These are phyloP conservation scores for Candida koratica DNA, from an alignment of 805 yeast genomes.

Conservation along the genomic window DNA sequence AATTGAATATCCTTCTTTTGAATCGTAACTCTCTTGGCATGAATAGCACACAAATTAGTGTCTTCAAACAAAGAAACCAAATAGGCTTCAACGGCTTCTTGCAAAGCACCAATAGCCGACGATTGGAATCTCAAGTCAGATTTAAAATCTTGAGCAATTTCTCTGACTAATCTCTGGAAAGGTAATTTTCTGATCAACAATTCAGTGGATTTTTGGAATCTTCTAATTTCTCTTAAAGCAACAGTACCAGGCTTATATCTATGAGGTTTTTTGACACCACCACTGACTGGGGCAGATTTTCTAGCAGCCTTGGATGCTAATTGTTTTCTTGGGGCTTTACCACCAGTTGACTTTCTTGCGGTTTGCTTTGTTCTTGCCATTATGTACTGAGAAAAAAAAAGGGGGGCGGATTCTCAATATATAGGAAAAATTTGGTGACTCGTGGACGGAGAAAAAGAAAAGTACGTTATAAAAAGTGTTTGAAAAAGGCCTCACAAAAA, in stretches of 20 bases:
- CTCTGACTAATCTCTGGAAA: slow-evolving; percentile 95
- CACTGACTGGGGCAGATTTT: slow-evolving; percentile 87
- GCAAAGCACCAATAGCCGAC: slow-evolving; percentile 95
- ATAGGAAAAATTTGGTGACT: slow-evolving; percentile 7
- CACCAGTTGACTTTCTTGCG: slow-evolving; percentile 93
- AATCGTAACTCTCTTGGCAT: slow-evolving; percentile 98
- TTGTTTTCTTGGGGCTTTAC: slow-evolving; percentile 94
- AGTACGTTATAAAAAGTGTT: too few species aligned
- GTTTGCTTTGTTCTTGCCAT: slow-evolving; percentile 96
- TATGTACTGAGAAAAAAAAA: slow-evolving; percentile 4
- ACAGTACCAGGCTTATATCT: slow-evolving; percentile 97
- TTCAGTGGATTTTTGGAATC: slow-evolving; percentile 96
- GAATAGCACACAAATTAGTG: slow-evolving; percentile 97
- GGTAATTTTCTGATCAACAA: slow-evolving; percentile 93
- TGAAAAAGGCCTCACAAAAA: too few species aligned
- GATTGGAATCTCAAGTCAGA: slow-evolving; percentile 95
- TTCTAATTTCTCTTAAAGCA: slow-evolving; percentile 94
- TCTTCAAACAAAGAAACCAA: slow-evolving; percentile 94
- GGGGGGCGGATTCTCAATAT: slow-evolving; percentile 5
- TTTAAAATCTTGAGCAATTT: slow-evolving; percentile 92
- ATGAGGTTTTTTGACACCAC: slow-evolving; percentile 93
- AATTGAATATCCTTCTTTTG: slow-evolving; percentile 97
- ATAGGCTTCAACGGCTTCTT: slow-evolving; percentile 98
- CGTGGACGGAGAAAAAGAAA: slow-evolving; percentile 4
- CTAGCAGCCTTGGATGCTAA: slow-evolving; percentile 90